Base-by-base conservation (phyloP, 1,284 basidiomycete genomes). In the Austroboletus niveus region DNA sequence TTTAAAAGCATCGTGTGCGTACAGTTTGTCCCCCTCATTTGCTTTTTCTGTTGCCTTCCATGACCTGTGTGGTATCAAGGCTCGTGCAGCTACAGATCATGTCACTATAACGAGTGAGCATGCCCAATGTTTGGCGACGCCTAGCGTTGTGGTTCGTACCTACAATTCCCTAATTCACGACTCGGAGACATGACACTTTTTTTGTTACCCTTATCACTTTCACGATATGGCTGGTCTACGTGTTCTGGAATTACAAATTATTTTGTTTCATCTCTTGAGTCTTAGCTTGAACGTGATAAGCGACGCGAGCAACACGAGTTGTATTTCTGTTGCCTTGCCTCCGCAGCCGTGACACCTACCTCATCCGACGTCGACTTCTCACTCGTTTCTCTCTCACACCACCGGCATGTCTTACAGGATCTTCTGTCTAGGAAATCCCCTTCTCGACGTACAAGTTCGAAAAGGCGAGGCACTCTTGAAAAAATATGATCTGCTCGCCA, bases 401-500 rank as follows among this genome's bases (percentile, higher is more conserved):
- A 53, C 46, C 41, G 22, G 49, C 45, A 68, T 65, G 59, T 53
- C 71, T 11, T 79, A 75, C 66, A 58, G 77, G 39, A 74, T 94
- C 45, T 91, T 94, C 70, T 88, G 83, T 74, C 75, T 95, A 73
- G 92, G 92, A 40, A 94, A 94, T 73, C 92, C 92, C 61, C 77
- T 95, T 70, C 85, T 95, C 56, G 92, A 95, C 70, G 87, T 94
- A 73, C 91, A 93, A 72, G 90, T 93, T 62, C 83, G 75, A 55
- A 79, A 93, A 59, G 93, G 91, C 50, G 89, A 95, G 69, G 77
- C 77, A 43, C 81, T 98, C 54, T 79, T 99, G 52, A 77, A 89
- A 63, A 98, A 98, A 74, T 99, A 99, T 72, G 81, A 74, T 57
- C 83, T 99, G 68, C 94, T 94, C 72, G 76, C 94, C 49, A 98